These are phyloP conservation scores for Recurvomyces mirabilis DNA, from an alignment of 495 filamentous ascomycete genomes.

Conservation along the genomic window DNA sequence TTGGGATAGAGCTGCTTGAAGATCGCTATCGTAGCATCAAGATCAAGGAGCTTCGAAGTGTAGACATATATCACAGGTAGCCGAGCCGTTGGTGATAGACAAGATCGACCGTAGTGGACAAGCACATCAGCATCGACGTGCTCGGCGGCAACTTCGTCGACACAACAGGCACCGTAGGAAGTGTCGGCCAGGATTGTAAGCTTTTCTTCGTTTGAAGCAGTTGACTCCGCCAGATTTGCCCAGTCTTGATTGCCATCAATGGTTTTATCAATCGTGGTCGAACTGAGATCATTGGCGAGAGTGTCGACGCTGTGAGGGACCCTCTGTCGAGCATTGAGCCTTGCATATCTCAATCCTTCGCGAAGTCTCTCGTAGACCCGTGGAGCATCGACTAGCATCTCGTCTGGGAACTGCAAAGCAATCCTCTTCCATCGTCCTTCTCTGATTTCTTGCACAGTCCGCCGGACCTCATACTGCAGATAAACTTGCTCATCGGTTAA, in stretches of 20 bases:
- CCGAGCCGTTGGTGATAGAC: slow-evolving; percentile 78
- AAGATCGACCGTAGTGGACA: slow-evolving; percentile 89
- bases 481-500: slow-evolving; percentile 60
- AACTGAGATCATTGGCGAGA: background rate
- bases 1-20: slow-evolving; percentile 62
- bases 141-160: slow-evolving; percentile 93
- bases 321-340: background rate
- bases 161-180: slow-evolving; percentile 92
- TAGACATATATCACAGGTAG: slow-evolving; percentile 90
- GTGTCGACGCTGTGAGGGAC: background rate
- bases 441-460: slow-evolving; percentile 65
- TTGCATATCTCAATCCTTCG: slow-evolving; percentile 49
- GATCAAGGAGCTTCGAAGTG: slow-evolving; percentile 55
- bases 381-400: slow-evolving; percentile 76
- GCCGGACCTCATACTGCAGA: slow-evolving; percentile 74
- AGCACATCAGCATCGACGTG: slow-evolving; percentile 85
- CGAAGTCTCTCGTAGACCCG: slow-evolving; percentile 61
- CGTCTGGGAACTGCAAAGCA: slow-evolving; percentile 89
- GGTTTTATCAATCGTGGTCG: too few relatives aligned
- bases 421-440: slow-evolving; percentile 61
- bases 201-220: slow-evolving; percentile 30
- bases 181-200: slow-evolving; percentile 90
- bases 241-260: background rate
- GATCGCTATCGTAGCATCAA: slow-evolving; percentile 42
- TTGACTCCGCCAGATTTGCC: too few relatives aligned